Conservation (phyloP, 176 grass and related monocot species). For the Raddia guianensis region DNA sequence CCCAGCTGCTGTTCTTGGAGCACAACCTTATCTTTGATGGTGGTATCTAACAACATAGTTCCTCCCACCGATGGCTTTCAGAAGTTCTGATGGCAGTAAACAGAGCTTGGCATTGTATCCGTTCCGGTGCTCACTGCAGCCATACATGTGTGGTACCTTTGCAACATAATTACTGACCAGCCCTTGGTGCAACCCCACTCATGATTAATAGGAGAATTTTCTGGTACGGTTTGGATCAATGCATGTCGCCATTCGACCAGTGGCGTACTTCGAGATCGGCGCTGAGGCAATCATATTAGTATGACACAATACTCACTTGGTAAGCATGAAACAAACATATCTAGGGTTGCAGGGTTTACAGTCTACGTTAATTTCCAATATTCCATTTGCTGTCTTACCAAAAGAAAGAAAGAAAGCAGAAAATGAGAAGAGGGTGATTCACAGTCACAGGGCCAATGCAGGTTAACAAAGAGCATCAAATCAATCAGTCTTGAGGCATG, state of each 20-base stretch:
- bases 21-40: not conserved
- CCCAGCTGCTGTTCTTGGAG: slow-evolving; percentile 30
- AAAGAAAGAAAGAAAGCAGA: slow-evolving; percentile 18
- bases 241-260: not conserved
- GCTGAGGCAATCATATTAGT: not conserved
- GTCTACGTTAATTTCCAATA: slow-evolving; percentile 38
- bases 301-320: not conserved
- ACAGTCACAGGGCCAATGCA: slow-evolving; percentile 16
- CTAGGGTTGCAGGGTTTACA: not conserved
- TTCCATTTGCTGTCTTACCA: slow-evolving; percentile 45
- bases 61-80: slow-evolving; percentile 22
- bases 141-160: slow-evolving; percentile 26
- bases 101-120: slow-evolving; percentile 18
- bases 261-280: not conserved
- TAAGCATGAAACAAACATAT: not conserved
- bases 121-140: slow-evolving; percentile 26
- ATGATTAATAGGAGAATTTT: slow-evolving; percentile 42
- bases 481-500: slow-evolving; percentile 31
- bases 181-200: slow-evolving; percentile 32
- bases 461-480: slow-evolving; percentile 38
- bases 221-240: slow-evolving; percentile 1
- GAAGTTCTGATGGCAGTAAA: slow-evolving; percentile 18
- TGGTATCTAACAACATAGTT: slow-evolving; percentile 31
- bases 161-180: slow-evolving; percentile 26
- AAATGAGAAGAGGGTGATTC: slow-evolving; percentile 12